Evolutionary conservation across 345 rosid genomes (phyloP).

Genomic region (Adansonia digitata): DNA sequence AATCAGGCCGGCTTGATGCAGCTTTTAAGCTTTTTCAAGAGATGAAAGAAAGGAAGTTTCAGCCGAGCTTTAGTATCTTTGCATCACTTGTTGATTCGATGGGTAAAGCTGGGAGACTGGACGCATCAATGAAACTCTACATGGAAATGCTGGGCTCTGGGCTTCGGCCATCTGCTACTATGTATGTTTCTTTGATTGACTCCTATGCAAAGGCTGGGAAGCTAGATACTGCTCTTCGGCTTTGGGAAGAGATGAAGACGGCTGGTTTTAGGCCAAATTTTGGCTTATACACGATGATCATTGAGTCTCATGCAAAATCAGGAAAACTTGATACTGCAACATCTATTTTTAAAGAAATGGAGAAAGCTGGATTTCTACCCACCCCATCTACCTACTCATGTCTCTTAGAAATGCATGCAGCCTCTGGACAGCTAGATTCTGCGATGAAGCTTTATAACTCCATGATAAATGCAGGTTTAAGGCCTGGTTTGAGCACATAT

Average conservation of each 20-base stretch:
- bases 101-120: conserved; percentile 98
- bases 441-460: conserved; percentile 94
- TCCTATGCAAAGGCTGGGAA: conserved; percentile 91
- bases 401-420: conserved; percentile 95
- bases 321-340: conserved; percentile 93
- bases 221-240: conserved; percentile 72
- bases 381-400: conserved; percentile 89
- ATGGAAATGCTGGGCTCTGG: conserved; percentile 82
- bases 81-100: conserved; percentile 88
- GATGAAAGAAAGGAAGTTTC: conserved; percentile 69
- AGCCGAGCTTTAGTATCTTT: conserved; percentile 60
- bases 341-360: conserved; percentile 83
- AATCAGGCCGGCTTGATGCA: conserved; percentile 95
- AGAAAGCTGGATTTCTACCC: conserved; percentile 88
- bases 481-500: conserved; percentile 86
- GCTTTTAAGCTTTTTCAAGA: conserved; percentile 87
- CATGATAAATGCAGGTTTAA: conserved; percentile 85
- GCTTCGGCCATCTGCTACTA: conserved; percentile 71
- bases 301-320: conserved; percentile 92
- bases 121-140: conserved; percentile 83
- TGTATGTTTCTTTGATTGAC: conserved; percentile 82
- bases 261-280: conserved; percentile 86
- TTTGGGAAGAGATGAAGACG: conserved; percentile 93
- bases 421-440: conserved; percentile 81
- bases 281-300: conserved; percentile 73